A percentile compares a stretch with the other conserved stretches of the same genome.
Evolutionary conservation across 805 yeast genomes (phyloP).

Genomic region (Tetrapisispora taiwanensis): DNA sequence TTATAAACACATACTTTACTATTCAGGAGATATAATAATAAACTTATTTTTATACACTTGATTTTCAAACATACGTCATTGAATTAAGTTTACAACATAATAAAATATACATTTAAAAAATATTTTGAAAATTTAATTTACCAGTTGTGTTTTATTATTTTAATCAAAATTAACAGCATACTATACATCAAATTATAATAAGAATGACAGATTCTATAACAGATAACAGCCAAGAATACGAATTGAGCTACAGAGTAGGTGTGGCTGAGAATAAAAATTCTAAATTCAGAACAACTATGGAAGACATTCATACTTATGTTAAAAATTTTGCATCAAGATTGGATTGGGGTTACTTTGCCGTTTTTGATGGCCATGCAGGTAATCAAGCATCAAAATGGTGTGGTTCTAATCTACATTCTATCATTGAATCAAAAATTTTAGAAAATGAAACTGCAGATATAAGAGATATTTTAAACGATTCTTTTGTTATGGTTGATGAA

Average conservation of each 20-base stretch:
- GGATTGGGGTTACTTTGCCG: constrained; percentile 92
- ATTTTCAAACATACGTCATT: too few relatives aligned
- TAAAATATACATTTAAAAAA: too few relatives aligned
- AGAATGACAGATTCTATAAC: not conserved
- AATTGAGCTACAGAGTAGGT: constrained; percentile 72
- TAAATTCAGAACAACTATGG: constrained; percentile 81
- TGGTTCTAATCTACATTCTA: constrained; percentile 70
- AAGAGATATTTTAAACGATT: constrained; percentile 52
- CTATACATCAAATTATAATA: too few relatives aligned
- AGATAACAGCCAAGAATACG: constrained; percentile 13
- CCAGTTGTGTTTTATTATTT: too few relatives aligned
- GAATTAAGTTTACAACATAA: too few relatives aligned
- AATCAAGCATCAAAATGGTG: constrained; percentile 90
- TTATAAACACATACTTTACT: too few relatives aligned
- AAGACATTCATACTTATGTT: constrained; percentile 88
- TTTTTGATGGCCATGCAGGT: constrained; percentile 97
- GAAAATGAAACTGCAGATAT: constrained; percentile 42
- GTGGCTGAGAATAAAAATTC: constrained; percentile 84
- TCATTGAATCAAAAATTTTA: constrained; percentile 50
- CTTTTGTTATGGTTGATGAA: constrained; percentile 70
- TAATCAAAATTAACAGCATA: too few relatives aligned
- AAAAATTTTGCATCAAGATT: constrained; percentile 84
- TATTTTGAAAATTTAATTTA: too few relatives aligned
- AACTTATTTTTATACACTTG: too few relatives aligned
- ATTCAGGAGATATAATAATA: too few relatives aligned